These are phyloP conservation scores for Rachicladosporium sp. DNA, from an alignment of 2,329 filamentous ascomycete genomes.

Conservation along the genomic window DNA sequence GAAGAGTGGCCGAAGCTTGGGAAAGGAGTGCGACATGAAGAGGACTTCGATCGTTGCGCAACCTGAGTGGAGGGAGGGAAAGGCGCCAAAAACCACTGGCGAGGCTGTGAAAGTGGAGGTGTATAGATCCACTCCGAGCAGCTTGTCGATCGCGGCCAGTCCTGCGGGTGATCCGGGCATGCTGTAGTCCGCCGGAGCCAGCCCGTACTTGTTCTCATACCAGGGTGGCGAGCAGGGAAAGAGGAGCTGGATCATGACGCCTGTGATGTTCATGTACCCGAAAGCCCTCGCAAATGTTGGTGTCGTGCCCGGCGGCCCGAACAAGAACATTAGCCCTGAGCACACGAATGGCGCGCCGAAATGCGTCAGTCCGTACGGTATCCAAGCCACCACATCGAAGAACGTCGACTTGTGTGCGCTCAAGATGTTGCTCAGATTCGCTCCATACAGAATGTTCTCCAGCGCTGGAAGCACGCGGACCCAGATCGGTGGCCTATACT, in stretches of 20 bases:
- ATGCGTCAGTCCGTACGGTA: constrained; percentile 85
- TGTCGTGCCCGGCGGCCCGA: constrained; percentile 71
- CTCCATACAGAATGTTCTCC: constrained; percentile 92
- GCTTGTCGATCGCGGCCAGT: constrained; percentile 72
- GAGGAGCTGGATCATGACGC: constrained; percentile 75
- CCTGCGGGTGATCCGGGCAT: constrained; percentile 84
- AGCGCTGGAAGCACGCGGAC: constrained; percentile 87
- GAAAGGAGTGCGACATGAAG: constrained; percentile 89
- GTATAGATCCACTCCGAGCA: constrained; percentile 88
- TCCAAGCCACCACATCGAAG: constrained; percentile 80
- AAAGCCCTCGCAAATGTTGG: constrained; percentile 82
- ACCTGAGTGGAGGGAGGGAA: constrained; percentile 83
- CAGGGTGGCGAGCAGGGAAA: constrained; percentile 93
- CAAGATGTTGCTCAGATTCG: constrained; percentile 89
- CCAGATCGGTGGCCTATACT: constrained; percentile 88
- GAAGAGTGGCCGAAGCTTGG: constrained; percentile 66
- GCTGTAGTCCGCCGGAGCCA: constrained; percentile 83
- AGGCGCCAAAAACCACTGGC: constrained; percentile 86
- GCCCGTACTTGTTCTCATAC: constrained; percentile 89
- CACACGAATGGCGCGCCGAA: constrained; percentile 75
- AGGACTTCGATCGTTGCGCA: constrained; percentile 81
- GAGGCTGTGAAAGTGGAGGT: constrained; percentile 84
- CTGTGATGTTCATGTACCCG: constrained; percentile 82
- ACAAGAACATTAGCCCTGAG: constrained; percentile 71
- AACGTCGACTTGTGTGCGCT: constrained; percentile 76